Base-by-base conservation (phyloP, 306 rosid species). In the Quercus ilex region DNA sequence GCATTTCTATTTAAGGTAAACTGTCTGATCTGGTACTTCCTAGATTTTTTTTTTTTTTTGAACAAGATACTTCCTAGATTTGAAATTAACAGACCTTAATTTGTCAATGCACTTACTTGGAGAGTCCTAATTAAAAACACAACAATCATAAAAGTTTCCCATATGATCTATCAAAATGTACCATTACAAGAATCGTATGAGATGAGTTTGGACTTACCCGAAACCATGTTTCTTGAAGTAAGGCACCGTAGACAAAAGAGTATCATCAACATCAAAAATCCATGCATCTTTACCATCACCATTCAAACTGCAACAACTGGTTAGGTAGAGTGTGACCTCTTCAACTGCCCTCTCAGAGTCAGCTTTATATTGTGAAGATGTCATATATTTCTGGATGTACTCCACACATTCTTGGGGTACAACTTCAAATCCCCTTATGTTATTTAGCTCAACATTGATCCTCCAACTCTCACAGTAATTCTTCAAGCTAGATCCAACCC, bases 381-480 rank as follows among this genome's bases (percentile, higher is more conserved):
- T 84, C 91, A 87, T 87, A 81, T 89, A 85, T 26, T 89, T 88
- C 83, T 78, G 79, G 67, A 91, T 83, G 69, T 81, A 59, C 31
- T 49, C 67, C 23, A 90, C 94, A 69, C 97, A 88, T 81, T 91
- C 91, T 79, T 90, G 87, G 26, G 91, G 92, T 75, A 89, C 94
- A 52, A 86, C 87, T 20, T 72, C 87, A 76, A 91, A 86, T 0
- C 69, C 84, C 62, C 83, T 88, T 8, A 88, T 74, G 84, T 83
- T 88, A 86, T 88, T 83, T 35, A 90, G 55, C 53, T 90, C 89
- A 8, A 88, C 91, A 81, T 90, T 90, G 19, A 88, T 77, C 77
- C 90, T 92, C 94, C 94, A 90, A 88, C 92, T 92, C 85, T 90
- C 92, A n/a, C 94, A 92, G 49, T 90, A 88, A 43, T 53, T 90